Conservation (phyloP, 805 yeast genomes). For the Tetrapisispora nanseiensis region DNA sequence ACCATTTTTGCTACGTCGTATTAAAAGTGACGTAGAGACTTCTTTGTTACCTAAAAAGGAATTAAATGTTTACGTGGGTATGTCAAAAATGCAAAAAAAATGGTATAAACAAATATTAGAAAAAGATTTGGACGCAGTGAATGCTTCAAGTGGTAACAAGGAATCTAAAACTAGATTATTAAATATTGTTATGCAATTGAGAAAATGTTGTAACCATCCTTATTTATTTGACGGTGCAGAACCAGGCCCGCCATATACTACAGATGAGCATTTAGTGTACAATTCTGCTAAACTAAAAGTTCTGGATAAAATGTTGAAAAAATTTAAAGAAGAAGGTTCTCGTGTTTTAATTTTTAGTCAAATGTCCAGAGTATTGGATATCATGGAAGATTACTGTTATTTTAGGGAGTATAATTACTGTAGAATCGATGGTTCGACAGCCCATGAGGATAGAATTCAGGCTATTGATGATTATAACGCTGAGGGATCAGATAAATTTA, state of each 20-base stretch:
- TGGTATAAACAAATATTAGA: constrained; percentile 73
- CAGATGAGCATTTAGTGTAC: constrained; percentile 71
- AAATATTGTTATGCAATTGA: constrained; percentile 75
- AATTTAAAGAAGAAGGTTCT: constrained; percentile 58
- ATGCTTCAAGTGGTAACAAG: constrained; percentile 66
- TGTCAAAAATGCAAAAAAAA: constrained; percentile 69
- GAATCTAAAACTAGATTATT: constrained; percentile 68
- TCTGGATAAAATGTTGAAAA: constrained; percentile 55
- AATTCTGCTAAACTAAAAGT: constrained; percentile 66
- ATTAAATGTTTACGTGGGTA: constrained; percentile 59
- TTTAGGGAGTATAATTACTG: constrained; percentile 64
- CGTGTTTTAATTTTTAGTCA: constrained; percentile 73
- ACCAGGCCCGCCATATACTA: constrained; percentile 82
- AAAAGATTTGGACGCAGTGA: constrained; percentile 76
- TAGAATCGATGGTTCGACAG: constrained; percentile 78
- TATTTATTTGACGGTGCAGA: constrained; percentile 81
- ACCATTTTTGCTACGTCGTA: constrained; percentile 68
- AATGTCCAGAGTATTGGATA: constrained; percentile 75
- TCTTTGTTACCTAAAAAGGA: constrained; percentile 69
- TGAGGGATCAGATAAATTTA: constrained; percentile 62
- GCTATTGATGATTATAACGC: constrained; percentile 73
- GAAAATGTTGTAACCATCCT: constrained; percentile 82
- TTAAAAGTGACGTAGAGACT: constrained; percentile 74
- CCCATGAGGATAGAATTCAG: constrained; percentile 62
- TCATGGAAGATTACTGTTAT: constrained; percentile 66